Conservation (phyloP, 1,284 basidiomycete species). For the Cutaneotrichosporon daszewskae region DNA sequence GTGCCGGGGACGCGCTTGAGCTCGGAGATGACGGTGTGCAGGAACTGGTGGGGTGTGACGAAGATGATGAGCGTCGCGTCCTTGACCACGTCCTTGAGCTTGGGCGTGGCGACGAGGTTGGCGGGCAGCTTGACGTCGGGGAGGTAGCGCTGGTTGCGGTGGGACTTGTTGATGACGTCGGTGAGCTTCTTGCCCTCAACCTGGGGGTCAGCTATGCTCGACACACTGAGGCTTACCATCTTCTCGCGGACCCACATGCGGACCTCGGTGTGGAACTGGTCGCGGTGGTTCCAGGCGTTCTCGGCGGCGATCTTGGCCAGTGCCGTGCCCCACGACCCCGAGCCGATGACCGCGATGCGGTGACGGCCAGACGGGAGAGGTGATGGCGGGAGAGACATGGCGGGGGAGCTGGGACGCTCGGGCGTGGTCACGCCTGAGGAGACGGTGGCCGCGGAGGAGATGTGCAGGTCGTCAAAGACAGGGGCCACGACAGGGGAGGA, state of each 20-base stretch:
- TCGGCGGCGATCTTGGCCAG: constrained; percentile 55
- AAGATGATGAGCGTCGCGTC: constrained; percentile 55
- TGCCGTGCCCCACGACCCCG: constrained; percentile 54
- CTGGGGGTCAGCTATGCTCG: no score
- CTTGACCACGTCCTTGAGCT: constrained; percentile 52
- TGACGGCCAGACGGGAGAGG: constrained; percentile 48
- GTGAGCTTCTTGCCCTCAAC: constrained; percentile 54
- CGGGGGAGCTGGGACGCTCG: constrained; percentile 36
- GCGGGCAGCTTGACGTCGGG: constrained; percentile 53
- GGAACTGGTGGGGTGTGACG: constrained; percentile 53
- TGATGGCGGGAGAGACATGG: constrained; percentile 38
- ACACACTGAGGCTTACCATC: constrained; percentile 29
- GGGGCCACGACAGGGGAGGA: constrained; percentile 24
- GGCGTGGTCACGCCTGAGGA: constrained; percentile 36
- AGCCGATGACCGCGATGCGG: constrained; percentile 55
- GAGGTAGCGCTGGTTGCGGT: constrained; percentile 56
- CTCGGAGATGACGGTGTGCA: constrained; percentile 43
- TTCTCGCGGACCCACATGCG: constrained; percentile 54
- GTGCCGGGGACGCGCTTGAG: constrained; percentile 47
- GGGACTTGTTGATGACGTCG: constrained; percentile 54
- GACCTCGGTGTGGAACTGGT: constrained; percentile 50
- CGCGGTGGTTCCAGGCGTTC: constrained; percentile 48
- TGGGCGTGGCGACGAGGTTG: constrained; percentile 53
- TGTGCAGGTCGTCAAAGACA: constrained; percentile 30
- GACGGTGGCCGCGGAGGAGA: constrained; percentile 32